phyloP scores from a whole-genome alignment of 2,329 filamentous ascomycete genomes.

The Colletotrichum spinosum region DNA sequence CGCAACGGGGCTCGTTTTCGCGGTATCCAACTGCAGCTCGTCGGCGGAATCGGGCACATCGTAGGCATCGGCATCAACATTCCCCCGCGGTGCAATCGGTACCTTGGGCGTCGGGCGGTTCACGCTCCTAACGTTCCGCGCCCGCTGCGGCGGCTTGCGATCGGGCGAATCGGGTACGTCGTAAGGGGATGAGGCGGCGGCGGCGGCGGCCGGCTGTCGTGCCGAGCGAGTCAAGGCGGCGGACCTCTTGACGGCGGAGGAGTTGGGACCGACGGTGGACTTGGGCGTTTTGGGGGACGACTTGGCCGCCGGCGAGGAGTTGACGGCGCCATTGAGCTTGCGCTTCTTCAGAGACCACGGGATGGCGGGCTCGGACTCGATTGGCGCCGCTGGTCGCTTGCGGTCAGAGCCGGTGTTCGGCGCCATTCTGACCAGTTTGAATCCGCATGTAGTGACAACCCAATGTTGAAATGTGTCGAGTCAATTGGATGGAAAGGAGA shows the following conservation, averaged over 20 bases:
- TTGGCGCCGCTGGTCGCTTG: constrained; percentile 9
- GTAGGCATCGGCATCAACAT: constrained; percentile 24
- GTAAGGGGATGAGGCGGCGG: constrained; percentile 25
- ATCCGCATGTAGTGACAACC: background rate
- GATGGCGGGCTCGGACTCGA: constrained; percentile 6
- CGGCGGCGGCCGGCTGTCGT: constrained; percentile 5
- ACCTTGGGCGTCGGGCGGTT: constrained; percentile 32
- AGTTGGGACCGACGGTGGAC: constrained; percentile 1
- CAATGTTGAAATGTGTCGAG: background rate
- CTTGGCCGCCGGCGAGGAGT: constrained; percentile 42
- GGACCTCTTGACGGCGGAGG: constrained; percentile 11
- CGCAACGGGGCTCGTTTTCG: constrained; percentile 4
- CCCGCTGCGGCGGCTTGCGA: constrained; percentile 34
- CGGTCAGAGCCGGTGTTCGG: constrained; percentile 25
- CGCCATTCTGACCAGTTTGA: constrained; percentile 14
- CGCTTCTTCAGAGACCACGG: constrained; percentile 35
- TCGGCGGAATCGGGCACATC: constrained; percentile 43
- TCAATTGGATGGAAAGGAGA: background rate
- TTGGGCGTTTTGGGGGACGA: constrained; percentile 46
- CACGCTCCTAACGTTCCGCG: constrained; percentile 31
- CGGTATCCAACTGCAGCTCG: constrained; percentile 28
- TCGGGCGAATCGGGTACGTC: constrained; percentile 42
- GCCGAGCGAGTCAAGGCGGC: constrained; percentile 4
- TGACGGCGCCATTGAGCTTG: constrained; percentile 45
- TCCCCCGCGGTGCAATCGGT: constrained; percentile 23